Base-by-base conservation (phyloP, 2,329 filamentous ascomycete genomes). In the Cryoendolithus antarcticus region DNA sequence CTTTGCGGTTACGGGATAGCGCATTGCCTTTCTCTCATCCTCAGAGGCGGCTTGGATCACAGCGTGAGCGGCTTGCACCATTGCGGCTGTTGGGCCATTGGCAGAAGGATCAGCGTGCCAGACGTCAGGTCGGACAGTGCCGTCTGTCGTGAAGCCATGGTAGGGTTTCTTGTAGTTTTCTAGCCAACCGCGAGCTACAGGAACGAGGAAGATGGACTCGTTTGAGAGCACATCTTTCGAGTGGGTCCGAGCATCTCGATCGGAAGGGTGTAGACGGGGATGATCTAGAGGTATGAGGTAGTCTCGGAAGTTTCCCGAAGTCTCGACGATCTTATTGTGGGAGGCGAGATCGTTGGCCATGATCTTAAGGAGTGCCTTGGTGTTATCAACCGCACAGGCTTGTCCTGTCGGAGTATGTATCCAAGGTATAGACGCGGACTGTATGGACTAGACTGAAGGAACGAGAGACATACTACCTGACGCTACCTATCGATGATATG, bases 131-230 rank as follows among this genome's bases (percentile, higher is more conserved):
- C 44, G 38, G 8, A 51, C 43, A 10, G 45, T 43, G 66, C 80
- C 81, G 45, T 85, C 76, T 5, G 61, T 74, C 0, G 81, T 84
- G 27, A 86, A 64, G 13, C 81, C 81, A 51, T 72, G 75, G 55
- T 75, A 85, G 0, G 81, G 80, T 58, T 83, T 77, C 40, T 74
- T 50, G 35, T 53, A 53, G 19, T 51, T 49, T 33, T 51, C 33
- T 2, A 50, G 11, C 50, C 50, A 53, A 10, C 48, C 44, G 40
- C 45, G 40, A 9, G 50, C 50, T n/a, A 51, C 45, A 15, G 50
- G 48, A 13, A 41, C 43, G 10, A 53, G 32, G 38, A 51, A 51
- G 29, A 53, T 50, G 12, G 40, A 10, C 13, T 43, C 40, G 31
- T 48, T 47, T 8, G 44, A 36, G 5, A 50, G 37, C 9, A 50